Evolutionary conservation across 768 basidiomycete genomes (phyloP), one percentile per base, ranked within the genome.

Genomic region (Galerina sulciceps): DNA sequence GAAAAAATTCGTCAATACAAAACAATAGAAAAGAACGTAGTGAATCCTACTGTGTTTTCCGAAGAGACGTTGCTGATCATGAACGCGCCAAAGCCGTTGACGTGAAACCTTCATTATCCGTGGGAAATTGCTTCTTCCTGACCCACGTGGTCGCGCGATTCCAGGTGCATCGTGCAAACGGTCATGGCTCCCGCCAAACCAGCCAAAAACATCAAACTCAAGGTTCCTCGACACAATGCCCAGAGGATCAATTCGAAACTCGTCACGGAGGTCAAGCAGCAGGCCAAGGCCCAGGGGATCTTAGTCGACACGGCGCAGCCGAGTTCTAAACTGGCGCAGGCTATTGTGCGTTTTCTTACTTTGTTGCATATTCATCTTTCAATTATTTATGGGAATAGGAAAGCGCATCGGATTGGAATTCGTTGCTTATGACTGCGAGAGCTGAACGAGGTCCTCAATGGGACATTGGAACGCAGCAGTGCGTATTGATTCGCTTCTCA

Each of bases 391-490:
- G 43, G 47, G 23, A 51, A 37, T 45, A 85, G 83, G 91, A 93
- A 70, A 86, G 85, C 66, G 90, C 92, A 10, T 91, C 90, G 10
- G 89, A 92, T 63, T 93, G 92, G 92, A 94, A 94, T 64, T 93
- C 91, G 0, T 65, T 92, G 53, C 78, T 94, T 45, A 82, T 85
- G 59, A 88, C 87, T 23, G 92, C 92, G 3, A 83, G 92, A 37
- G 92, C 91, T 8, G 86, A 89, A 58, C 79, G 92, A 59, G 92
- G 92, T 0, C 92, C 92, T 3, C 91, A 93, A 66, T 94, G 91
- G 91, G 92, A 94, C 69, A 79, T 93, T 38, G 90, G 90, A 15
- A 92, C 92, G 13, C 91, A 94, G 70, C 87, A 90, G 92, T 93
- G 64, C 64, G 89, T 81, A n/a, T 31, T 2, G 0, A 22, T 47